Evolutionary conservation across 1,284 basidiomycete species (phyloP), one percentile per base, ranked within the genome.

Genomic region (Puccinia triticina): DNA sequence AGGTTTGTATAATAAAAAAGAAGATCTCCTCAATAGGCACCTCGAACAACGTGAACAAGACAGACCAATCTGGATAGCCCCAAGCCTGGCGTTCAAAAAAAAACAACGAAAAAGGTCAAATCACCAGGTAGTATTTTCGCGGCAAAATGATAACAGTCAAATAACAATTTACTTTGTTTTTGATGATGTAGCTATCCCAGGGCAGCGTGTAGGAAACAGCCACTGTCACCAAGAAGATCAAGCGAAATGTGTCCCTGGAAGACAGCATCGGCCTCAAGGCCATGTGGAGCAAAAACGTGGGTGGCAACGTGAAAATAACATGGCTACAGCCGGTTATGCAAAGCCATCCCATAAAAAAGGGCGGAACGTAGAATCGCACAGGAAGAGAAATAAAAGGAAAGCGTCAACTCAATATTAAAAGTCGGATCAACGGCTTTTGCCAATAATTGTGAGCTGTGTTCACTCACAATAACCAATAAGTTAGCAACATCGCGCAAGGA

Each of bases 1-100:
- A 57, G 40, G 78, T 80, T 32, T 80, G 78, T 12, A 80, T 80
- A 40, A 80, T 50, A 23, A 80, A 80, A 53, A 80, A 80, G 78
- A 80, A 80, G n/a, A 80, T 69, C 43, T 80, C 78, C 72, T 80
- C 78, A 32, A 80, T 80, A 8, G 78, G 78, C n/a, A 80, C 78
- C 12, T 61, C 43, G 32, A 72, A 72, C 29, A 80, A 59, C 8
- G 78, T 73, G 37, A 16, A 69, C 26, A 69, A 57, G 32, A 80
- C 78, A 26, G 78, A 66, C 78, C 78, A 80, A 71, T 67, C 46
- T 8, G 78, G 66, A 61, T 80, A 80, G 21, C 43, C 43, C 78
- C 78, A 80, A 61, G 78, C 78, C 78, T 80, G 21, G 40, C 4
- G 29, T 66, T 23, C 8, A 48, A 43, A 18, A 48, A 43, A 50